Base-by-base conservation (phyloP, 176 grass and related monocot genomes). In the Paspalum vaginatum region DNA sequence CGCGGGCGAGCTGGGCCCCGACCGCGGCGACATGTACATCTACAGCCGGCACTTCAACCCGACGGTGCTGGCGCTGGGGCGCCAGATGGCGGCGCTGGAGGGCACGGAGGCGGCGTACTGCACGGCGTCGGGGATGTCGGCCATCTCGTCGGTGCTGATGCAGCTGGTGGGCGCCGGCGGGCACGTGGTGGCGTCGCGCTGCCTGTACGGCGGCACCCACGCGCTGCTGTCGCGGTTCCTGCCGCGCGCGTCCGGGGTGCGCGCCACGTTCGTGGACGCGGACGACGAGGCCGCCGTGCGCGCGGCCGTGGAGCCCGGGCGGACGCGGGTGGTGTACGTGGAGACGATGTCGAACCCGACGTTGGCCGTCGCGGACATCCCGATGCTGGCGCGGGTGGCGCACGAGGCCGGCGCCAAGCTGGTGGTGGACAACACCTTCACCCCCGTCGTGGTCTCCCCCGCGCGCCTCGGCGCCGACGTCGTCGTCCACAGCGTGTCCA, bases 121-220 rank as follows among this genome's bases (percentile, higher is more conserved):
- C 89, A 98, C 95, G 6, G 92, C 95, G 11, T 95, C 92, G 1
- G 95, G 95, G 25, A 98, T 98, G 95, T 92, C 95, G 8, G 90
- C 95, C 24, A 93, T 98, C 90, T 90, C 95, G 0, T 26, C 79
- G 32, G 95, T 98, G 32, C 75, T 98, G 49, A 85, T 98, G 80
- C 95, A 98, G 78, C 88, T 98, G 25, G 75, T 90, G 8, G 92
- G 90, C 5, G 92, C 92, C 0, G 95, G 95, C 2, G 95, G 90
- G 0, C 95, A 95, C 90, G 90, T 98, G 13, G 92, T 98, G 58
- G 95, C 95, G 53, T 93, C 95, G 44, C 78, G 70, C 42, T 95
- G 95, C 88, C 90, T 98, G 70, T 98, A 98, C 83, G 95, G 95
- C 21, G 95, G 95, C 18, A 98, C 95, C 65, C 95, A 98, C 89